phyloP scores from a whole-genome alignment of 208 protist species.

The Trypanosoma cruzi region DNA sequence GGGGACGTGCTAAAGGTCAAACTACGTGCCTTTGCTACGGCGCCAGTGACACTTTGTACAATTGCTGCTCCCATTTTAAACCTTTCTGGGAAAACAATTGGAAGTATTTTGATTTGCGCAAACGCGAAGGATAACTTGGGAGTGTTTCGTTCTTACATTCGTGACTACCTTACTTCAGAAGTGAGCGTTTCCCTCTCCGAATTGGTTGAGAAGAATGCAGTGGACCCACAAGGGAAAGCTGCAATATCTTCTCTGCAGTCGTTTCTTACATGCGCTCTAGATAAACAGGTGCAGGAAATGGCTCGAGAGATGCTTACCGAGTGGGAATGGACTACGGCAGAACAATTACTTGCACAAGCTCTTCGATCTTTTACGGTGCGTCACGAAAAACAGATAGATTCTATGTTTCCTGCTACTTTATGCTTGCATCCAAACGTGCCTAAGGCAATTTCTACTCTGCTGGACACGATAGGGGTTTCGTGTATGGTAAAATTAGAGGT shows the following conservation, averaged over 20 bases:
- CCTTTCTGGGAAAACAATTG: slow-evolving; percentile 48
- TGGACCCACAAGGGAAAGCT: slow-evolving; percentile 2
- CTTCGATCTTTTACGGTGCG: slow-evolving; percentile 41
- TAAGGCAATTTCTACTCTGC: slow-evolving; percentile 53
- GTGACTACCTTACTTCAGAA: slow-evolving; percentile 75
- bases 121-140: slow-evolving; percentile 83
- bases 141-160: slow-evolving; percentile 79
- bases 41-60: slow-evolving; percentile 76
- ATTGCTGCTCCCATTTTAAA: slow-evolving; percentile 74
- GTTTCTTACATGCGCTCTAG: slow-evolving; percentile 56
- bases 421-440: slow-evolving; percentile 74
- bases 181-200: slow-evolving; percentile 45
- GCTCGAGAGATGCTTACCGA: slow-evolving; percentile 81
- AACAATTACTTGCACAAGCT: slow-evolving; percentile 74
- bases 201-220: slow-evolving; percentile 35
- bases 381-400: slow-evolving; percentile 61
- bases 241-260: slow-evolving; percentile 33
- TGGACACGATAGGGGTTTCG: slow-evolving; percentile 34
- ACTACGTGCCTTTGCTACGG: slow-evolving; percentile 72
- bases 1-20: slow-evolving; percentile 74
- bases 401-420: slow-evolving; percentile 70
- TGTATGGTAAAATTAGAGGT: slow-evolving; percentile 63
- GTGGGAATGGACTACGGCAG: slow-evolving; percentile 91
- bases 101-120: slow-evolving; percentile 86
- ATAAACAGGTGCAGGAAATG: slow-evolving; percentile 60